Percentiles rank a stretch among this genome's conserved stretches.
These are phyloP conservation scores for Yarrowia hollandica DNA, from an alignment of 805 yeast genomes.

Conservation along the genomic window DNA sequence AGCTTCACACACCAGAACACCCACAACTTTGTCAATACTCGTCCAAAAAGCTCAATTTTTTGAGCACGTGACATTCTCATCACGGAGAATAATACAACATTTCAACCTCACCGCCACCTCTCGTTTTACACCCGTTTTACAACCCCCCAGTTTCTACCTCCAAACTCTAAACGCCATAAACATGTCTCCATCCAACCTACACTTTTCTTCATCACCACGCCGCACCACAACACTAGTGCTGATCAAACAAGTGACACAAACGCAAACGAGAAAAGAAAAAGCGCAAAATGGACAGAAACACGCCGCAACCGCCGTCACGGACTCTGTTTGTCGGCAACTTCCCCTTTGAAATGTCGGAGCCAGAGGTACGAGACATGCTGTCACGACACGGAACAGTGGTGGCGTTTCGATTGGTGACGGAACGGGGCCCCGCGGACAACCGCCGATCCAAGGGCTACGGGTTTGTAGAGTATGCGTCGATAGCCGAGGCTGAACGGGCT, in stretches of 20 bases:
- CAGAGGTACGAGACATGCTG: constrained; percentile 34
- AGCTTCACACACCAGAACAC: no score
- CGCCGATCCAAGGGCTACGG: constrained; percentile 36
- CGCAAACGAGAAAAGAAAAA: no score
- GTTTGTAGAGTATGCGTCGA: constrained; percentile 34
- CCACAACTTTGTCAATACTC: no score
- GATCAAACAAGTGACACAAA: no score
- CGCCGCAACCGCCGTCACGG: constrained; percentile 32
- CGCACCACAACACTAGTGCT: no score
- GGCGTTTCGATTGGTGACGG: constrained; percentile 33
- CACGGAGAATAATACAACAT: no score
- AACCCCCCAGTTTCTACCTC: no score
- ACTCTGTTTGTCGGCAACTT: constrained; percentile 37
- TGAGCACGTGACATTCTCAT: no score
- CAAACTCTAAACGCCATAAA: no score
- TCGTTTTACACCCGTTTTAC: not conserved
- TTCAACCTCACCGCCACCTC: no score
- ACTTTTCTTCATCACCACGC: not conserved
- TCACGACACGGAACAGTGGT: constrained; percentile 33
- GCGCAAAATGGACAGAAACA: constrained; percentile 4
- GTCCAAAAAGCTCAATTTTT: no score
- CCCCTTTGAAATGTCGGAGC: constrained; percentile 36
- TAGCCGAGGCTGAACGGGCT: constrained; percentile 34
- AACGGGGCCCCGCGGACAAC: constrained; percentile 32
- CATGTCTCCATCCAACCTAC: not conserved